Evolutionary conservation across 306 rosid genomes (phyloP).

Genomic region (Delonix regia): DNA sequence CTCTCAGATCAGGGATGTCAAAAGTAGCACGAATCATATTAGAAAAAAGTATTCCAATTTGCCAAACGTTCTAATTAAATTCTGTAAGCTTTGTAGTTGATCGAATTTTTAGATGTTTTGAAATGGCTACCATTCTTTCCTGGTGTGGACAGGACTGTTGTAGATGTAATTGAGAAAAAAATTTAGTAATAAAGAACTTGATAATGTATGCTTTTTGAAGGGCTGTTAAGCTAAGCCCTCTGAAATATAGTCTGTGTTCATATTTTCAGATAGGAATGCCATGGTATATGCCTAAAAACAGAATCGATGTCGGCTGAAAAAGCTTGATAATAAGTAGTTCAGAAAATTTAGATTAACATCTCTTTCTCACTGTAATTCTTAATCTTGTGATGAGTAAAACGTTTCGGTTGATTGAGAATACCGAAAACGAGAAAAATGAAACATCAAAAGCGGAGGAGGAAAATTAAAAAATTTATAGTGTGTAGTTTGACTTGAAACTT

Average conservation of each 20-base stretch:
- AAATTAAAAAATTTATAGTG: too few species aligned
- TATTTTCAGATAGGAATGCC: neutral
- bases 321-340: neutral
- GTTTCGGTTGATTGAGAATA: too few species aligned
- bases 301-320: neutral
- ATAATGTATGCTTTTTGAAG: neutral
- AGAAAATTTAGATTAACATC: too few species aligned
- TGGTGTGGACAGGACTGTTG: constrained; percentile 20
- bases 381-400: too few species aligned
- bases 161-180: constrained; percentile 35
- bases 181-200: constrained; percentile 33
- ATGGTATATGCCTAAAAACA: neutral
- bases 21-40: constrained; percentile 6
- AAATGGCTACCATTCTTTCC: constrained; percentile 47
- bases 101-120: neutral
- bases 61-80: neutral
- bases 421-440: too few species aligned
- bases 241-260: neutral
- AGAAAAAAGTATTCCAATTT: neutral
- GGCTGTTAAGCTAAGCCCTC: neutral
- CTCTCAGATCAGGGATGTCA: constrained; percentile 13
- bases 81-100: constrained; percentile 1
- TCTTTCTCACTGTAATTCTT: too few species aligned
- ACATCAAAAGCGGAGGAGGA: too few species aligned
- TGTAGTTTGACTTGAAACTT: too few species aligned